Base-by-base conservation (phyloP, 164 flowering plant species). In the Pachysandra terminalis region DNA sequence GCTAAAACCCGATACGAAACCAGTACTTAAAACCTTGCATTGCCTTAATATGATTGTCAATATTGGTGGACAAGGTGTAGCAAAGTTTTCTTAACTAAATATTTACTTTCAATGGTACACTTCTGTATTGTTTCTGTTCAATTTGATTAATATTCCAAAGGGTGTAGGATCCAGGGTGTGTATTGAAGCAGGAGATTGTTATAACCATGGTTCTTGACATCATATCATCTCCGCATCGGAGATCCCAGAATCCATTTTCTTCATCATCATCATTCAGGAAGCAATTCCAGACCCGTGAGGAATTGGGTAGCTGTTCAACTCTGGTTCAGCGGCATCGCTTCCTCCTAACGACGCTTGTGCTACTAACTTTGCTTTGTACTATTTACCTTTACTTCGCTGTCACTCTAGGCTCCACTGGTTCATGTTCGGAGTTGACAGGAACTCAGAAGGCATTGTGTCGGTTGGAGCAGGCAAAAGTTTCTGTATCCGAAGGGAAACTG, bases 301-400 rank as follows among this genome's bases (percentile, higher is more conserved):
- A 87, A 58, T 73, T 82, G 22, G 87, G 86, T 12, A 86, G 83
- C 78, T 88, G 87, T 72, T 75, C 89, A 0, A 65, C 81, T 15
- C 77, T 88, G 0, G 5, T 82, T 41, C 80, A 80, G 68, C 78
- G 96, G 63, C 96, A 90, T 70, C 89, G 89, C 19, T 90, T 86
- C 77, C 83, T 90, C 26, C 78, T 90, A 64, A 81, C 84, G n/a
- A 84, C 85, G 52, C 79, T 88, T 52, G 78, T 56, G 32, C 84
- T 90, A 60, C 68, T 90, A 67, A 78, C 75, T 66, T 68, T 86
- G 74, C 79, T 90, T 10, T 90, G 96, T 81, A 81, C 86, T 3
- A 35, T 90, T 28, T 90, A 90, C 70, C 90, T 90, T 53, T 88
- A 90, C 74, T 88, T 90, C 70, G 96, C 94, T 2, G 78, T 90